Conservation (phyloP, 768 basidiomycete genomes). For the Harrya chromipes region DNA sequence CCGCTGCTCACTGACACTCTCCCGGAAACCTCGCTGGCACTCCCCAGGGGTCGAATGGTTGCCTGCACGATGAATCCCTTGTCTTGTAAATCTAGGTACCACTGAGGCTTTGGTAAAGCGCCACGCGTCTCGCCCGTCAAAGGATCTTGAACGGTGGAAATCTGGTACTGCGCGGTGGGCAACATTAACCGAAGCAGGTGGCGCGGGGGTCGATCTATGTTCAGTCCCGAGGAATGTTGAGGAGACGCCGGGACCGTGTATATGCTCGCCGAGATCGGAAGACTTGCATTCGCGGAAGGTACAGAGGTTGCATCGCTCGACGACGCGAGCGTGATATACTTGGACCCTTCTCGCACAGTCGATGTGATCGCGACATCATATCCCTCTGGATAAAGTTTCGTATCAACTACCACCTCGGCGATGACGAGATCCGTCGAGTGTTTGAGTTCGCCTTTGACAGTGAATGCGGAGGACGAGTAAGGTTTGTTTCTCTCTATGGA, state of each 20-base stretch:
- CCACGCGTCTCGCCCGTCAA: constrained; percentile 65
- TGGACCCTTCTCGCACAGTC: constrained; percentile 37
- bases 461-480: constrained; percentile 49
- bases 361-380: constrained; percentile 55
- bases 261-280: constrained; percentile 58
- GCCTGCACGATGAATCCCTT: constrained; percentile 56
- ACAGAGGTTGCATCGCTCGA: constrained; percentile 1
- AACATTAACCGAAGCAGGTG: constrained; percentile 77
- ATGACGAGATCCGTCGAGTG: constrained; percentile 69
- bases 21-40: constrained; percentile 1
- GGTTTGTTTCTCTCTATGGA: constrained; percentile 34
- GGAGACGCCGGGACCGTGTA: constrained; percentile 82
- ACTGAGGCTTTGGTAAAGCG: constrained; percentile 62
- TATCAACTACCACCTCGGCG: constrained; percentile 77
- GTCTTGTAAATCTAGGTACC: constrained; percentile 67
- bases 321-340: constrained; percentile 35
- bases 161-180: constrained; percentile 80
- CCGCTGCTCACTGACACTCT: neutral
- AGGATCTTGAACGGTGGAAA: constrained; percentile 76
- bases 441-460: constrained; percentile 56
- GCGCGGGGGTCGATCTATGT: constrained; percentile 49
- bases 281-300: constrained; percentile 10
- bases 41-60: constrained; percentile 50
- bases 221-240: constrained; percentile 69
- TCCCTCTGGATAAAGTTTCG: constrained; percentile 76